Conservation (phyloP, 441 rosid species). For the Bocquillonia castaneifolia region DNA sequence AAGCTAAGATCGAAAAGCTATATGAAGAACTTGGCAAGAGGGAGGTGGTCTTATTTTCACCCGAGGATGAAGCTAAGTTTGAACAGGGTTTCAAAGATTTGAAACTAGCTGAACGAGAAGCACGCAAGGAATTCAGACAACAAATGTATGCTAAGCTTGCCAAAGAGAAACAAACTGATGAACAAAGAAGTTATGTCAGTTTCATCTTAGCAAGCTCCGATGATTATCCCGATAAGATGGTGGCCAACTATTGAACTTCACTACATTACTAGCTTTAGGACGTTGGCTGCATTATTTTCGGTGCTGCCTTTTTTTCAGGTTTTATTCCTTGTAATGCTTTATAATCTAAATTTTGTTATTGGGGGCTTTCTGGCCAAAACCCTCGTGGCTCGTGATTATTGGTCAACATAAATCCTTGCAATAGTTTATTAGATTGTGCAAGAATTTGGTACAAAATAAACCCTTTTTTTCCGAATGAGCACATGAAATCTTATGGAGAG, state of each 20-base stretch:
- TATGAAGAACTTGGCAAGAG: slow-evolving; percentile 77
- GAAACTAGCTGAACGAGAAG: slow-evolving; percentile 58
- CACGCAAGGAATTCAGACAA: slow-evolving; percentile 54
- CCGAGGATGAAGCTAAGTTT: slow-evolving; percentile 72
- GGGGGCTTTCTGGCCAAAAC: neutral
- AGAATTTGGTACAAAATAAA: neutral
- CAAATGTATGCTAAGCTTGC: slow-evolving; percentile 39
- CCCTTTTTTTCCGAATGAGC: neutral
- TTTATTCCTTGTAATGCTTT: neutral
- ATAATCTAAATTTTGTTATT: neutral
- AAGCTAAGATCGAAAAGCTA: slow-evolving; percentile 79
- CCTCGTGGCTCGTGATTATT: too few relatives aligned
- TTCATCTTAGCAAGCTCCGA: slow-evolving; percentile 35
- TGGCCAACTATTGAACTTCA: slow-evolving; percentile 18
- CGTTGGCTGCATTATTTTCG: neutral
- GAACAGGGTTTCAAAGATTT: slow-evolving; percentile 73
- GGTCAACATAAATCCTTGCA: slow-evolving; percentile 5
- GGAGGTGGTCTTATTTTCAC: slow-evolving; percentile 62
- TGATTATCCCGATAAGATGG: slow-evolving; percentile 30
- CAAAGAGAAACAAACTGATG: slow-evolving; percentile 38
- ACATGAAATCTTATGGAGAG: neutral
- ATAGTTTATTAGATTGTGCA: neutral
- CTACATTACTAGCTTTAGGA: neutral
- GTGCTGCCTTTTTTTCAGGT: neutral
- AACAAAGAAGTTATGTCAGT: slow-evolving; percentile 27